phyloP scores from a whole-genome alignment of 2,329 filamentous ascomycete species.

The Juglanconis sp. region DNA sequence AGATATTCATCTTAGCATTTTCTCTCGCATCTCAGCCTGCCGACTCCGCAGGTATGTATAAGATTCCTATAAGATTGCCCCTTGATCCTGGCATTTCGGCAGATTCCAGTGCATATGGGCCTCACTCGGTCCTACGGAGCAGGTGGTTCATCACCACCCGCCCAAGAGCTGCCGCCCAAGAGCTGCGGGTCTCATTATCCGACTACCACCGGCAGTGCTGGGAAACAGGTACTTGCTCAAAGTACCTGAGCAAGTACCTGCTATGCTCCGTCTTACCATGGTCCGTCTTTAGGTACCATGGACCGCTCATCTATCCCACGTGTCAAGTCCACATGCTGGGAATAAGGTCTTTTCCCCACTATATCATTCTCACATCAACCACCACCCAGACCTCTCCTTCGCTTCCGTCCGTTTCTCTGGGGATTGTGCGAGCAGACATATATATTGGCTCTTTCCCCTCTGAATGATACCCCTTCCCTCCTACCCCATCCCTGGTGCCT shows the following conservation, averaged over 20 bases:
- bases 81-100: slow-evolving; percentile 13
- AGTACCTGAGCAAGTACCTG: not conserved
- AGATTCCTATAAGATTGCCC: not conserved
- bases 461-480: not conserved
- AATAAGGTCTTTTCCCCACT: not conserved
- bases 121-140: slow-evolving; percentile 18
- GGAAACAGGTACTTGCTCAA: too few relatives aligned
- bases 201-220: not conserved
- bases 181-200: not conserved
- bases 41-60: slow-evolving; percentile 3
- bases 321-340: slow-evolving; percentile 13
- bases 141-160: slow-evolving; percentile 1
- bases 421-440: not conserved
- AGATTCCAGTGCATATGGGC: slow-evolving; percentile 6
- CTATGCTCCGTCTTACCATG: not conserved
- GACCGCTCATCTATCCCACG: slow-evolving; percentile 8
- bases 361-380: not conserved
- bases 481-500: not conserved
- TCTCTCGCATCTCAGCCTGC: not conserved
- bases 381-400: not conserved
- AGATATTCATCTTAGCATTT: not conserved
- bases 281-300: not conserved
- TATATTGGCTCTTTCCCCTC: slow-evolving; percentile 6
- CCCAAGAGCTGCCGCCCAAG: not conserved
- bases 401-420: not conserved